Base-by-base conservation (phyloP, 768 basidiomycete species). In the Trametes cinnabarina region DNA sequence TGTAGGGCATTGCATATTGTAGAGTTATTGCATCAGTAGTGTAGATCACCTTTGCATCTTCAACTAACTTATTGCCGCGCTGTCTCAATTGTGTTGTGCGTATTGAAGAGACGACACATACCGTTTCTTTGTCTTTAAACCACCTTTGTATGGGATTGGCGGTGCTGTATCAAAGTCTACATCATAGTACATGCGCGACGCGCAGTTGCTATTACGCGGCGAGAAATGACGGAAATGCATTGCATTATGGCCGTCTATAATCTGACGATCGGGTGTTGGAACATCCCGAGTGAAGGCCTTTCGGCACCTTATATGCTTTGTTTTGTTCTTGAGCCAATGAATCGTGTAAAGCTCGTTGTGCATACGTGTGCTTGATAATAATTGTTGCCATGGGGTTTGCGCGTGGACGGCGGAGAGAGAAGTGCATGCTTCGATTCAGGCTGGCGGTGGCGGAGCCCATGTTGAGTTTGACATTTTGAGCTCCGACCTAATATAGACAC, bases 401-500 rank as follows among this genome's bases (percentile, higher is more conserved):
- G 52, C 43, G 46, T 40, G n/a, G 54, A 51, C 47, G 44, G 39
- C 41, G 11, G 30, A 46, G 25, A 47, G 37, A 8, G 54, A 58
- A 26, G 53, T 15, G 25, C n/a, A 17, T 30, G 47, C 53, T 53
- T 49, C 51, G 32, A 49, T 41, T 43, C 51, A 34, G 30, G 7
- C 11, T 26, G 9, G 51, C 26, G 46, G 57, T 41, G 52, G 49
- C 62, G 62, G 62, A 58, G 47, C 35, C 43, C 58, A 57, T 61
- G 64, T 65, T 65, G 39, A 26, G 51, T 44, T 62, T 54, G 47
- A 49, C 57, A 53, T 56, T 65, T 65, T 22, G 22, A 59, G 25
- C 65, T 65, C 65, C 65, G 65, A 58, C 53, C 19, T 35, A 65
- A 65, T 53, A 42, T 44, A 49, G 48, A 54, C 47, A 55, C 62